Evolutionary conservation across 371 early-diverging fungal species (phyloP), one percentile per base, ranked within the genome.

Genomic region (Rhizopus sp.): DNA sequence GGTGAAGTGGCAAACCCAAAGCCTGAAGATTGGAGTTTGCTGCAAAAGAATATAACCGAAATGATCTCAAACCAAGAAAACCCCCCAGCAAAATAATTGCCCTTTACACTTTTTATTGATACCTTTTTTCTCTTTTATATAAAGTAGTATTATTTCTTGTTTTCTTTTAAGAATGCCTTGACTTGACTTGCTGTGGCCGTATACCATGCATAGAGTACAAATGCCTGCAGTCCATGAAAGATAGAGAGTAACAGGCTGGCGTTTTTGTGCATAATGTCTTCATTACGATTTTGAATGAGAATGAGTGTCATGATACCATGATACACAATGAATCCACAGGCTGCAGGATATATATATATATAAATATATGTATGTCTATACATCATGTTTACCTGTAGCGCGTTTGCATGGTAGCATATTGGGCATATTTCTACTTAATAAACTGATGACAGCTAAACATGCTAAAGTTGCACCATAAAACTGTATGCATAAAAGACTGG

Each of bases 1-100:
- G 95, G 94, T 54, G 93, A 93, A 81, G 89, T 86, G 70, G 85
- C 84, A 5, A 77, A 59, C 35, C 84, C 84, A 23, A 78, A 77
- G 23, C 66, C 67, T 3, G 90, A 92, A 34, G 92, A 92, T 68
- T 87, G 85, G 82, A 78, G 81, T 48, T 63, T 73, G 44, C 78
- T 90, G 51, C 85, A 89, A 66, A 80, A 82, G 57, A 87, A 85
- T 34, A 75, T 89, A 8, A 77, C 81, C 10, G 86, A 86, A 57
- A 81, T 86, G 84, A 81, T 82, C 45, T 73, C 81, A 12, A 81
- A 82, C 12, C 82, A 83, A 62, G 75, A 74, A 48, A 74, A 77
- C 50, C 64, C 69, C 29, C 54, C 39, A 48, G 23, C 46, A 5
- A 59, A 59, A 53, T 59, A 59, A 33, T 42, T 46, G 9, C 16